Evolutionary conservation across 805 yeast species (phyloP).

Genomic region (Metschnikowia corniflorae): DNA sequence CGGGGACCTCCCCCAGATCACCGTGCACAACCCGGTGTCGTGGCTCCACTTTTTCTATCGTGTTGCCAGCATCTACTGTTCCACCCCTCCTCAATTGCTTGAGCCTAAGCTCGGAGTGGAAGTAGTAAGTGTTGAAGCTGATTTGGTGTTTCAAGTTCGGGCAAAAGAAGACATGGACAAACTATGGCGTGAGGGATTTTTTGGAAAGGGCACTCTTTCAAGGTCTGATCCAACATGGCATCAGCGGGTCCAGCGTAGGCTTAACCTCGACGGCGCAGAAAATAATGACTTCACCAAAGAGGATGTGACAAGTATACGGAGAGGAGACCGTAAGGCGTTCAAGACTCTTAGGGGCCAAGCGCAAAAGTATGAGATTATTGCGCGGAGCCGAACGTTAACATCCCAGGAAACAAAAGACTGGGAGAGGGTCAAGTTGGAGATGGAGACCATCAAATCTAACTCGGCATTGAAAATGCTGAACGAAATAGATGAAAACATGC

Average conservation of each 20-base stretch:
- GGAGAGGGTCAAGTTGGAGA: conserved; percentile 12
- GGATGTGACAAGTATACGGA: conserved; percentile 69
- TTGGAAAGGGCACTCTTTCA: conserved; percentile 87
- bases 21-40: conserved; percentile 67
- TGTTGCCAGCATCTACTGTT: conserved; percentile 20
- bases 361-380: conserved; percentile 49
- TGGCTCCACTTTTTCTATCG: conserved; percentile 47
- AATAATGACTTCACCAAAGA: conserved; percentile 48
- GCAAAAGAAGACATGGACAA: conserved; percentile 45
- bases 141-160: conserved; percentile 38
- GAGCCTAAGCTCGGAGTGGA: conserved; percentile 21
- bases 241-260: conserved; percentile 49
- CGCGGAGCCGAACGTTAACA: conserved; percentile 26
- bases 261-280: conserved; percentile 33
- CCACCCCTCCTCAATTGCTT: conserved; percentile 25
- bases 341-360: conserved; percentile 58
- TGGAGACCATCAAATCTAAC: conserved; percentile 9
- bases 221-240: conserved; percentile 93
- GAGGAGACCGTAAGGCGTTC: conserved; percentile 69
- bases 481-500: neutral
- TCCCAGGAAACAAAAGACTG: conserved; percentile 24
- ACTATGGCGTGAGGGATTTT: conserved; percentile 85
- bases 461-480: neutral
- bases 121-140: conserved; percentile 13
- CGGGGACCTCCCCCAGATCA: conserved; percentile 48